These are phyloP conservation scores for Ganoderma sinense DNA, from an alignment of 1,284 basidiomycete genomes.

Conservation along the genomic window DNA sequence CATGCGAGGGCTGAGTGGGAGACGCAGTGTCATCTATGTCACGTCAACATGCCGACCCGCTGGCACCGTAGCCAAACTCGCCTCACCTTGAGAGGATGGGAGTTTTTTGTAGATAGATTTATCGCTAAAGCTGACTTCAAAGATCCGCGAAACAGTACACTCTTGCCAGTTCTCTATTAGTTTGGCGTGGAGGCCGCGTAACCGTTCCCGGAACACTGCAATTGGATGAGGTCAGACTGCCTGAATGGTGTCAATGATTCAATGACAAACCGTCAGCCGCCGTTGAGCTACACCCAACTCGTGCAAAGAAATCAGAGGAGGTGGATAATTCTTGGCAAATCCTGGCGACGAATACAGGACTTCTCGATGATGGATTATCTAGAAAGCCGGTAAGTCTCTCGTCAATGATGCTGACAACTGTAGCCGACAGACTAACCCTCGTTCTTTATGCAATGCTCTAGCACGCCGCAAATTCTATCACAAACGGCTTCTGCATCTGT, in stretches of 20 bases:
- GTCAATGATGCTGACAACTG: constrained; percentile 1
- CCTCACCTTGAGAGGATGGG: background rate
- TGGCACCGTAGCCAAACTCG: background rate
- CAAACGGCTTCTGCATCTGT: constrained; percentile 57
- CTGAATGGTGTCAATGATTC: background rate
- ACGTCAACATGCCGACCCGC: constrained; percentile 1
- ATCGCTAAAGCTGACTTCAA: constrained; percentile 16
- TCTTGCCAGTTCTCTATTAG: constrained; percentile 60
- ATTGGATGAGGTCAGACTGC: background rate
- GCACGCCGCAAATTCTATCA: constrained; percentile 45
- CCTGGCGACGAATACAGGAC: constrained; percentile 51
- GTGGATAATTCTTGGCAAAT: constrained; percentile 40
- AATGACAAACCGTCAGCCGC: constrained; percentile 46
- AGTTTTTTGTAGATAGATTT: background rate
- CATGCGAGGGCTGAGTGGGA: constrained; percentile 56
- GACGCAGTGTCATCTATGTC: constrained; percentile 12
- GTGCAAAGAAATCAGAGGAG: constrained; percentile 20
- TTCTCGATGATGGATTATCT: constrained; percentile 32
- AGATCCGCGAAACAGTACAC: constrained; percentile 45
- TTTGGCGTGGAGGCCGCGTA: constrained; percentile 47
- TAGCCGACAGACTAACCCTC: constrained; percentile 40
- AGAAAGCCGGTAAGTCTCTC: background rate
- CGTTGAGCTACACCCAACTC: constrained; percentile 45
- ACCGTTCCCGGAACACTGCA: constrained; percentile 53
- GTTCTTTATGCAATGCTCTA: constrained; percentile 44